phyloP scores from a whole-genome alignment of 139 green algal species.

The Coccomyxa sp. region DNA sequence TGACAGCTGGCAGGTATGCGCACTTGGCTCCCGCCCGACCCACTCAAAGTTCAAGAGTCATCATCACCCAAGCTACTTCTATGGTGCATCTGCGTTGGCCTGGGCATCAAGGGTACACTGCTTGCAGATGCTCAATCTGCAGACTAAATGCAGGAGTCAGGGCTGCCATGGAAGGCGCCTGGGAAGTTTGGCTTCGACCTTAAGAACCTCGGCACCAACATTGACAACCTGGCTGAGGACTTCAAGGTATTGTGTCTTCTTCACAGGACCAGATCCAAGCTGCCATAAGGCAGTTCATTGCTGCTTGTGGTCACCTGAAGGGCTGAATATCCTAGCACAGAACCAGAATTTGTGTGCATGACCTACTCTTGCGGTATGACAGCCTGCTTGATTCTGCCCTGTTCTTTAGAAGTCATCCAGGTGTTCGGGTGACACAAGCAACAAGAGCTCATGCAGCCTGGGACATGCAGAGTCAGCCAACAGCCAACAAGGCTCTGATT shows the following conservation, averaged over 20 bases:
- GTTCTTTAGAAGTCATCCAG: too few relatives aligned
- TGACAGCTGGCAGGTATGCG: constrained; percentile 35
- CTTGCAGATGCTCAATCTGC: background rate
- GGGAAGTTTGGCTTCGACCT: constrained; percentile 8
- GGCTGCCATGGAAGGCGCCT: background rate
- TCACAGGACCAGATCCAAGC: too few relatives aligned
- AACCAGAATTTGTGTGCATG: too few relatives aligned
- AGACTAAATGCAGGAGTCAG: background rate
- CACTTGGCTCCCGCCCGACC: background rate
- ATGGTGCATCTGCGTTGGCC: background rate
- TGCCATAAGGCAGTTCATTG: too few relatives aligned
- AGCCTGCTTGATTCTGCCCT: too few relatives aligned
- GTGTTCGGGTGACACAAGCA: background rate
- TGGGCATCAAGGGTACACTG: background rate
- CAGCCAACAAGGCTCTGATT: constrained; percentile 31
- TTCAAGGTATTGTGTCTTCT: constrained; percentile 22
- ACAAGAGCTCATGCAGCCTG: background rate
- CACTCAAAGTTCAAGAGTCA: background rate
- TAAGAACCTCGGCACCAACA: background rate
- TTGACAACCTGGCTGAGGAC: constrained; percentile 40
- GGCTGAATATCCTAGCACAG: too few relatives aligned
- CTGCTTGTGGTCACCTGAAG: too few relatives aligned
- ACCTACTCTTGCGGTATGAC: too few relatives aligned
- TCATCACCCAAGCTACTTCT: background rate
- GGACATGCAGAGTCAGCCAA: constrained; percentile 16